A percentile compares a stretch with the other conserved stretches of the same genome.
Evolutionary conservation across 2,329 filamentous ascomycete species (phyloP).

Genomic region (Sarocladiaceae sp.): DNA sequence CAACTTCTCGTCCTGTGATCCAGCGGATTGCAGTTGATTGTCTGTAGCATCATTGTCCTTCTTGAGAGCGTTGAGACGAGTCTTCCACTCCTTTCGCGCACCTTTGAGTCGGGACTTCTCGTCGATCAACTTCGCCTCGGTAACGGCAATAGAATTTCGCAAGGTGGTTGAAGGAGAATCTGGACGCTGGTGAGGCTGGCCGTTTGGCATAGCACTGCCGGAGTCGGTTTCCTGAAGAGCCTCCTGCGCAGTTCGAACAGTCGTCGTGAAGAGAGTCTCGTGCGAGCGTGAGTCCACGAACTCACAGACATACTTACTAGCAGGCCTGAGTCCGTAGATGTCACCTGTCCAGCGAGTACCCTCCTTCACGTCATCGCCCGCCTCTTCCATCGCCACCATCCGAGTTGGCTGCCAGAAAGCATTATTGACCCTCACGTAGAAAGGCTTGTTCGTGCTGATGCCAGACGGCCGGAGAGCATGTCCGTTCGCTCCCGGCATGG

Average conservation of each 20-base stretch:
- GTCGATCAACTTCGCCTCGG: conserved; percentile 66
- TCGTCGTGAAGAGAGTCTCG: conserved; percentile 65
- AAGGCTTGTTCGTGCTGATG: conserved; percentile 68
- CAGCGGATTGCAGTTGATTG: conserved; percentile 61
- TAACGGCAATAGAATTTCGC: conserved; percentile 69
- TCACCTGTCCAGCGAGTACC: conserved; percentile 64
- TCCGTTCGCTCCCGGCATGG: conserved; percentile 19
- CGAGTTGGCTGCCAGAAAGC: conserved; percentile 75
- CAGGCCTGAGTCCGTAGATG: conserved; percentile 64
- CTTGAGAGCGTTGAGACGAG: conserved; percentile 60
- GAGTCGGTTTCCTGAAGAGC: conserved; percentile 27
- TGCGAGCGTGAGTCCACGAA: conserved; percentile 67
- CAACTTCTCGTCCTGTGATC: conserved; percentile 71
- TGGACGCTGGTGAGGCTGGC: conserved; percentile 61
- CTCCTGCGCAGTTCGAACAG: conserved; percentile 61
- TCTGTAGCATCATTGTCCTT: conserved; percentile 71
- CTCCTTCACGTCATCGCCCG: conserved; percentile 26
- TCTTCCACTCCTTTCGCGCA: conserved; percentile 70
- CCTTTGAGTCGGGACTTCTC: conserved; percentile 66
- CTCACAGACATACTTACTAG: conserved; percentile 75
- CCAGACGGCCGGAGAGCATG: conserved; percentile 37
- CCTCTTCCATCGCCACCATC: conserved; percentile 50
- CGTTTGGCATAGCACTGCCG: conserved; percentile 29
- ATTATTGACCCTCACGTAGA: conserved; percentile 75
- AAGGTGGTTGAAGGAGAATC: conserved; percentile 75